Evolutionary conservation across 164 flowering plant species (phyloP), one percentile per base, ranked within the genome.

Genomic region (Tetrastigma voinierianum): DNA sequence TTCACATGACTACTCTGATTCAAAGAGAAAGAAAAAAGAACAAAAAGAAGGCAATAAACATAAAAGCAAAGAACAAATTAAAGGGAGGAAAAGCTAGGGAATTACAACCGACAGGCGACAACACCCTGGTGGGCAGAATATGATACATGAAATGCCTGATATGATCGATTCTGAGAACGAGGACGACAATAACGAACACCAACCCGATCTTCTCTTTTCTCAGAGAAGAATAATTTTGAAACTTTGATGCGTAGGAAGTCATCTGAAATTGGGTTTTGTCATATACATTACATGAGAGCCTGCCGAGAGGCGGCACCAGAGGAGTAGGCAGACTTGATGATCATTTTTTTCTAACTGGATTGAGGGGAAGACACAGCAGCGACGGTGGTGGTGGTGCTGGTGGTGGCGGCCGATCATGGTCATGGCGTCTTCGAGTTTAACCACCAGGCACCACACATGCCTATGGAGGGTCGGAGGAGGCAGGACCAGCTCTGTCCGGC

Each of bases 371-470:
- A 67, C 57, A 72, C 70, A 15, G 60, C 62, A 43, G 64, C 58
- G 12, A 73, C n/a, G n/a, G n/a, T n/a, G n/a, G n/a, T n/a, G n/a
- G n/a, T n/a, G n/a, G n/a, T n/a, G n/a, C n/a, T n/a, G n/a, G n/a
- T n/a, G n/a, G n/a, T n/a, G n/a, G n/a, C n/a, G n/a, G n/a, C n/a
- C n/a, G n/a, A n/a, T n/a, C n/a, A n/a, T 46, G 19, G 40, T 32
- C 40, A 57, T 67, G 8, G 57, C 54, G 66, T 76, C 82, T 61
- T 81, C 81, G 7, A 72, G 59, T 69, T 73, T 68, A 45, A 65
- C 62, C 59, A n/a, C n/a, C 73, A 65, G 13, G 61, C 59, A 48
- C 74, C n/a, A n/a, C n/a, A n/a, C n/a, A n/a, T n/a, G n/a, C n/a
- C 75, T 13, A 65, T 18, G 20, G 72, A n/a, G 5, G 57, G 48